A percentile compares a stretch with the other conserved stretches of the same genome.
Conservation (phyloP, 2,329 filamentous ascomycete genomes). For the Neoscytalidium dimidiatum region DNA sequence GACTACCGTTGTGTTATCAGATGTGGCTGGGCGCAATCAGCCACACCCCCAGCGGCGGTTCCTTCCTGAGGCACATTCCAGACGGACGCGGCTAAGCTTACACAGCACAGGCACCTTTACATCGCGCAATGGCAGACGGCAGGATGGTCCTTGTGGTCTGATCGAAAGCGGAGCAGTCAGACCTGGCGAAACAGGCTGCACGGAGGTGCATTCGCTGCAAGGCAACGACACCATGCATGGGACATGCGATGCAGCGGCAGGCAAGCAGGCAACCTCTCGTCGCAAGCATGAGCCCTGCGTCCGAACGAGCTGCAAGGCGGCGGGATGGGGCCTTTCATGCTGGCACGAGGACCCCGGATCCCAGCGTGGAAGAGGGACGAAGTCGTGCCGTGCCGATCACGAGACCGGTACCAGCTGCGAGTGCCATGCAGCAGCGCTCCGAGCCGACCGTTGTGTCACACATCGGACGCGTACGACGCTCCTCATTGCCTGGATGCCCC, state of each 20-base stretch:
- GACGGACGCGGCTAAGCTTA: neutral
- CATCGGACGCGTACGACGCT: neutral
- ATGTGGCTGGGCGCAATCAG: neutral
- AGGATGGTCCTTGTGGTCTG: neutral
- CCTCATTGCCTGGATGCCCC: neutral
- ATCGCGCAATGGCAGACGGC: neutral
- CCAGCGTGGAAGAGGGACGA: neutral
- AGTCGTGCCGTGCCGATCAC: neutral
- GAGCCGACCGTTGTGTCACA: neutral
- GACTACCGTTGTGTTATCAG: slow-evolving; percentile 12
- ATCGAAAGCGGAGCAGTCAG: neutral
- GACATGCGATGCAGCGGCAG: neutral
- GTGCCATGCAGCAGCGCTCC: slow-evolving; percentile 2
- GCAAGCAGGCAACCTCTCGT: neutral
- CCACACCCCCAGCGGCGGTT: neutral
- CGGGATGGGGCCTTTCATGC: neutral
- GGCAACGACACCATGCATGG: neutral
- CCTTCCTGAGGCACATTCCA: neutral
- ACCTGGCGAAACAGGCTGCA: neutral
- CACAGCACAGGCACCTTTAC: neutral
- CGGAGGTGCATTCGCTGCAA: neutral
- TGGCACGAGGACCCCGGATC: neutral
- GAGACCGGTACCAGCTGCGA: neutral
- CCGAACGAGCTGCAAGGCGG: neutral
- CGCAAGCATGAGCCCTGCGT: neutral